A percentile compares a stretch with the other conserved stretches of the same genome.
phyloP scores from a whole-genome alignment of 306 rosid species.

The Hippophae tibetana region DNA sequence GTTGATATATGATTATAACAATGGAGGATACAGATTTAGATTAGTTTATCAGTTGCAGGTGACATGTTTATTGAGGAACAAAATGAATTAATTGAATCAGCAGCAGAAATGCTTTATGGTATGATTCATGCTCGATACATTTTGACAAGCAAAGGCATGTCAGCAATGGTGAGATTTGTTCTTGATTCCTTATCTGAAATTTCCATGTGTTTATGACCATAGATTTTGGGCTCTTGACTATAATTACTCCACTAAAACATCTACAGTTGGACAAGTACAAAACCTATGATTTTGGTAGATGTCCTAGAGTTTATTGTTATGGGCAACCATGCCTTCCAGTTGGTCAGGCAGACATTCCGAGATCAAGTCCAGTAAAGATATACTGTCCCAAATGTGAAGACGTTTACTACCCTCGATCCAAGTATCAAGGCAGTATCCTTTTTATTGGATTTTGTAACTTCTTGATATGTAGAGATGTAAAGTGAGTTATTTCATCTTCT shows the following conservation, averaged over 20 bases:
- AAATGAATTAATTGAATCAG: constrained; percentile 72
- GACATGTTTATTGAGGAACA: constrained; percentile 78
- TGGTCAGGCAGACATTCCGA: constrained; percentile 72
- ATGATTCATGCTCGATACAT: constrained; percentile 75
- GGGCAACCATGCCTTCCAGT: constrained; percentile 82
- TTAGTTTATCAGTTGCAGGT: constrained; percentile 34
- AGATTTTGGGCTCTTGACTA: constrained; percentile 17
- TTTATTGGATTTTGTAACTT: background rate
- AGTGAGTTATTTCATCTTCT: too few species aligned
- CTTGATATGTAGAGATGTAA: constrained; percentile 5
- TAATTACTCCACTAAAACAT: constrained; percentile 20
- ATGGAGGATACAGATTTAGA: constrained; percentile 4
- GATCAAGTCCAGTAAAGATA: constrained; percentile 60
- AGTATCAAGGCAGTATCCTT: constrained; percentile 90
- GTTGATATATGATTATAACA: constrained; percentile 8
- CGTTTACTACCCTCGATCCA: constrained; percentile 68
- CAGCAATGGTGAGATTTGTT: constrained; percentile 52
- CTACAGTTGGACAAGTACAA: constrained; percentile 68
- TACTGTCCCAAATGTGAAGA: constrained; percentile 88
- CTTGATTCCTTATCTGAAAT: constrained; percentile 5
- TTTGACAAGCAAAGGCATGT: constrained; percentile 77
- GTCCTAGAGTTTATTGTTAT: constrained; percentile 75
- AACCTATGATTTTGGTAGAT: constrained; percentile 68
- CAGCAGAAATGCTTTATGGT: constrained; percentile 91
- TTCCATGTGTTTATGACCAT: constrained; percentile 4